A percentile compares a stretch with the other conserved stretches of the same genome.
These are phyloP conservation scores for Leucocoprinus leucothites DNA, from an alignment of 768 basidiomycete species.

Conservation along the genomic window DNA sequence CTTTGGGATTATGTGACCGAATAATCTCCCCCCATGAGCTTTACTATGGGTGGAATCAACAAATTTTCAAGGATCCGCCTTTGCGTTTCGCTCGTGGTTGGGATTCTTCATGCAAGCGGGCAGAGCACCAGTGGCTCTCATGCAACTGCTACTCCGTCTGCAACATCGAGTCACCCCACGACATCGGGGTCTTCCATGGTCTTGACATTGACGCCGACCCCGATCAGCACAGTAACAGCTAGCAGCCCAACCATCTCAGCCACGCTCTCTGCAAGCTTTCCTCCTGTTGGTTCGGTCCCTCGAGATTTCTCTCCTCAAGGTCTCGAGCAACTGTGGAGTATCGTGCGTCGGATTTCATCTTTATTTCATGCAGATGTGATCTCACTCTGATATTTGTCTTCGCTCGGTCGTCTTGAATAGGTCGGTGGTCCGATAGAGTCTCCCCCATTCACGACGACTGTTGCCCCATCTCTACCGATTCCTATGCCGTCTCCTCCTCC, in stretches of 20 bases:
- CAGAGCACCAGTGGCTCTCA: not conserved
- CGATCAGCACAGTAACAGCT: not conserved
- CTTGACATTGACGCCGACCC: not conserved
- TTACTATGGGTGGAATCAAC: not conserved
- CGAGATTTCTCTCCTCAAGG: constrained; percentile 37
- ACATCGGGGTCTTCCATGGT: not conserved
- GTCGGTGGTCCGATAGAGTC: constrained; percentile 37
- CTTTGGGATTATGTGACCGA: too few species aligned
- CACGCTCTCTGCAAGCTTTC: constrained; percentile 25
- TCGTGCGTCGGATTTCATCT: constrained; percentile 24
- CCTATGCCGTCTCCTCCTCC: constrained; percentile 41
- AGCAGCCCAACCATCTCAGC: not conserved
- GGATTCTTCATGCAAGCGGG: not conserved
- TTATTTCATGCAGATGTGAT: not conserved
- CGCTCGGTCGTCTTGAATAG: constrained; percentile 21
- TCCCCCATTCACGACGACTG: constrained; percentile 45
- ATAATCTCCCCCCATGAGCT: not conserved
- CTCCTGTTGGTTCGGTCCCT: constrained; percentile 37
- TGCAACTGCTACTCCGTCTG: not conserved
- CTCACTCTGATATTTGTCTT: not conserved
- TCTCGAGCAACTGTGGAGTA: constrained; percentile 37
- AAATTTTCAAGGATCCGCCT: not conserved
- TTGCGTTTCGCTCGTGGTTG: not conserved
- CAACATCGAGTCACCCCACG: not conserved
- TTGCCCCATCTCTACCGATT: constrained; percentile 33